Evolutionary conservation across 257 asterid genomes (phyloP).

Genomic region (Anisodus acutangulus): DNA sequence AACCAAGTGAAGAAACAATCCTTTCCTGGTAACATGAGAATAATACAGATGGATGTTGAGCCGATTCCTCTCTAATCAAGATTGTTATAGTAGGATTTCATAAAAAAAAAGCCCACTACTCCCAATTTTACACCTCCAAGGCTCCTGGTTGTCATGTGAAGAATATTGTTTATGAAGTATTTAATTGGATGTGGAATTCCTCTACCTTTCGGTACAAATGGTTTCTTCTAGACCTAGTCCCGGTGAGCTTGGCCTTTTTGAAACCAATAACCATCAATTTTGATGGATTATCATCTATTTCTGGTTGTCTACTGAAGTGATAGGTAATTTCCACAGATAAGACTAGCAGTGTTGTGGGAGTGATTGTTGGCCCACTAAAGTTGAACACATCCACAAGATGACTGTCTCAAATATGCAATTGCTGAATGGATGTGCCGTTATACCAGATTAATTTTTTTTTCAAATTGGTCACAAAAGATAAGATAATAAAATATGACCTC

Average conservation of each 20-base stretch:
- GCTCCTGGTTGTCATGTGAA: background rate
- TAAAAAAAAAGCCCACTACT: background rate
- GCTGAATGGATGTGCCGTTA: background rate
- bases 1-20: conserved; percentile 14
- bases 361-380: background rate
- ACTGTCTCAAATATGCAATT: background rate
- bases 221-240: background rate
- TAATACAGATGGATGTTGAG: background rate
- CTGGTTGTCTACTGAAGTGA: background rate
- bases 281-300: background rate
- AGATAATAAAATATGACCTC: background rate
- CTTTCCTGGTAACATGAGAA: background rate
- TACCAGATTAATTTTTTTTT: background rate
- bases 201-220: background rate
- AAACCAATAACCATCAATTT: background rate
- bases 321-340: background rate
- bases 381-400: background rate
- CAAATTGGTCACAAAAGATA: background rate
- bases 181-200: background rate
- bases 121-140: background rate
- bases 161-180: background rate
- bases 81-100: background rate
- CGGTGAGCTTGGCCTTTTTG: background rate
- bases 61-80: conserved; percentile 12
- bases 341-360: background rate